phyloP scores from a whole-genome alignment of 2,329 filamentous ascomycete genomes.

The Colletotrichum viniferum region DNA sequence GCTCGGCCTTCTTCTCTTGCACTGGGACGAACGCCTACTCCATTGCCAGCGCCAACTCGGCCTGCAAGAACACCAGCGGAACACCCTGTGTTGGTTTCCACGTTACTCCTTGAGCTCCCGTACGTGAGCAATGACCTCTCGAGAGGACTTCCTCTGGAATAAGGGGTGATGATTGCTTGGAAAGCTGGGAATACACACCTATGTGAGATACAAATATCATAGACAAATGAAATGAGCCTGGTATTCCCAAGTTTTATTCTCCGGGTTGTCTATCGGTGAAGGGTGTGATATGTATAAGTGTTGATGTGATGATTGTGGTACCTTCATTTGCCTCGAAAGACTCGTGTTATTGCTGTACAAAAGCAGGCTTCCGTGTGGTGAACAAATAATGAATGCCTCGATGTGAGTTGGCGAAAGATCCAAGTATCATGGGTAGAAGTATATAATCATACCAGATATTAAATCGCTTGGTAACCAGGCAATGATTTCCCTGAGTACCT shows the following conservation, averaged over 20 bases:
- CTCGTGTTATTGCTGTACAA: not conserved
- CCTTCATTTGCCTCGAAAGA: not conserved
- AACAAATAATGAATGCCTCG: not conserved
- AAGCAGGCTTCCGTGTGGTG: not conserved
- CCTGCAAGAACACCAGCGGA: not conserved
- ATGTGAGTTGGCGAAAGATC: rapidly evolving
- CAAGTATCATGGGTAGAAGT: rapidly evolving
- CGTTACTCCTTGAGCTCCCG: not conserved
- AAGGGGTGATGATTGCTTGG: rapidly evolving
- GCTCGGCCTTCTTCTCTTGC: not conserved
- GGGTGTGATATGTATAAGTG: not conserved
- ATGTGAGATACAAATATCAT: rapidly evolving
- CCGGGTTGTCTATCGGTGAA: not conserved
- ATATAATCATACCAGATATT: rapidly evolving
- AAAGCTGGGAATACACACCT: rapidly evolving
- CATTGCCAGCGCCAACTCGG: not conserved
- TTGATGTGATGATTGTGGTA: not conserved
- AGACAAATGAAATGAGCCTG: not conserved
- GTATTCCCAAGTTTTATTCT: rapidly evolving
- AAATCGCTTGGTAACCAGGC: rapidly evolving
- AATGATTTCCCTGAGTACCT: not conserved
- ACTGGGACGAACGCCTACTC: not conserved
- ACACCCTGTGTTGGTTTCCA: not conserved
- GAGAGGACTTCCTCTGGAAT: rapidly evolving
- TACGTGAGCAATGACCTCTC: not conserved